Evolutionary conservation across 2,329 filamentous ascomycete species (phyloP).

Genomic region (Fusarium begoniae): DNA sequence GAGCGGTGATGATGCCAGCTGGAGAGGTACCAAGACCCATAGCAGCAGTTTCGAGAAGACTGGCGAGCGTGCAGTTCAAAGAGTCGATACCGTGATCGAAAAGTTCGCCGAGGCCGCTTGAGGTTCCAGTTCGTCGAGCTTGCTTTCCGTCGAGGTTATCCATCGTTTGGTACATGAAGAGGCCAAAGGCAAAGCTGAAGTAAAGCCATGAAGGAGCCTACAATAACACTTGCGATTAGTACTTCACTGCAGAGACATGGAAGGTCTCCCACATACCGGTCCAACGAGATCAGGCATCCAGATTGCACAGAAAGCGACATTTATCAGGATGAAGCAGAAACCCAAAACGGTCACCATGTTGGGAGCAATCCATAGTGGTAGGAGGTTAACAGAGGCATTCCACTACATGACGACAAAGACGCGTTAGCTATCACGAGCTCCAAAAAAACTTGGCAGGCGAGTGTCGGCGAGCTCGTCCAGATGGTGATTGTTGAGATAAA

Average conservation of each 20-base stretch:
- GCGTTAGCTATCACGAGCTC: slow-evolving; percentile 31
- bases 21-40: slow-evolving; percentile 89
- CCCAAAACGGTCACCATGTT: slow-evolving; percentile 97
- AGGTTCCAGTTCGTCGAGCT: slow-evolving; percentile 91
- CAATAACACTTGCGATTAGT: slow-evolving; percentile 16
- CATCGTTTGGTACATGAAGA: slow-evolving; percentile 99
- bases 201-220: slow-evolving; percentile 92
- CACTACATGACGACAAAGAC: slow-evolving; percentile 67
- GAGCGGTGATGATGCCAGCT: slow-evolving; percentile 88
- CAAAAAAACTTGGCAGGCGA: neutral
- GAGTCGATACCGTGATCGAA: slow-evolving; percentile 99
- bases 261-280: slow-evolving; percentile 67
- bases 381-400: slow-evolving; percentile 92
- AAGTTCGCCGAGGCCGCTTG: slow-evolving; percentile 91
- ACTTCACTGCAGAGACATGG: neutral
- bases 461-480: neutral
- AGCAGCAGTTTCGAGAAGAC: slow-evolving; percentile 88
- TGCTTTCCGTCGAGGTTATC: slow-evolving; percentile 99
- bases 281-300: slow-evolving; percentile 91
- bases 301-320: slow-evolving; percentile 77
- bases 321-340: slow-evolving; percentile 91
- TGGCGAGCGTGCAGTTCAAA: slow-evolving; percentile 94
- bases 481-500: neutral
- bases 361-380: slow-evolving; percentile 95
- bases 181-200: slow-evolving; percentile 91